Conservation (phyloP, 371 early-diverging fungal species). For the Gilbertella persicaria region DNA sequence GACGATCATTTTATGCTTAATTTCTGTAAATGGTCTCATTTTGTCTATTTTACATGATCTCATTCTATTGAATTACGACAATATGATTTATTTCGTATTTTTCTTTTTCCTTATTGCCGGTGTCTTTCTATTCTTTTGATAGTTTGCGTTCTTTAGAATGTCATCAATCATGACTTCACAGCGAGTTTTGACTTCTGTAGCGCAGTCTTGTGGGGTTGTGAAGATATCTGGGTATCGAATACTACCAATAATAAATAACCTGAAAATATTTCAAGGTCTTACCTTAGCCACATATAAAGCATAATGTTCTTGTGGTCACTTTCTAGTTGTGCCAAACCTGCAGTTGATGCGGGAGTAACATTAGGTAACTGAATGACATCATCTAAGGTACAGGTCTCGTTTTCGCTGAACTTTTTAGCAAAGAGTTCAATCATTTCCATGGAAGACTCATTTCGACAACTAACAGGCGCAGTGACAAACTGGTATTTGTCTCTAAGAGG, state of each 20-base stretch:
- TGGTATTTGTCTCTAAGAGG: slow-evolving; percentile 65
- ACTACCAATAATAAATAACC: slow-evolving; percentile 23
- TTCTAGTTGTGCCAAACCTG: slow-evolving; percentile 62
- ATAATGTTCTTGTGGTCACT: slow-evolving; percentile 72
- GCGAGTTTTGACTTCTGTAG: slow-evolving; percentile 33
- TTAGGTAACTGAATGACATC: slow-evolving; percentile 56
- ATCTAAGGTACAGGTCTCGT: slow-evolving; percentile 42
- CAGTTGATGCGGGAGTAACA: slow-evolving; percentile 14
- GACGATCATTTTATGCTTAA: slow-evolving; percentile 1
- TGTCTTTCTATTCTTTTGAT: slow-evolving; percentile 1
- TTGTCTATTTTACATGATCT: not conserved
- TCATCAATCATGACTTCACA: slow-evolving; percentile 56
- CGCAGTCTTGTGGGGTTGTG: slow-evolving; percentile 31
- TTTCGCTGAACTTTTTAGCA: slow-evolving; percentile 45
- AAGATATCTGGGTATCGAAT: slow-evolving; percentile 52
- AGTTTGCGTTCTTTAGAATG: slow-evolving; percentile 23
- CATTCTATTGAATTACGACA: not conserved
- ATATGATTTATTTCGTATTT: slow-evolving; percentile 1
- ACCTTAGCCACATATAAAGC: slow-evolving; percentile 89
- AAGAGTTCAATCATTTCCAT: slow-evolving; percentile 29
- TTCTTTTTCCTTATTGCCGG: slow-evolving; percentile 2
- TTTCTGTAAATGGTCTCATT: not conserved
- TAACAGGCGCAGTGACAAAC: slow-evolving; percentile 70
- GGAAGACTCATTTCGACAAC: slow-evolving; percentile 35
- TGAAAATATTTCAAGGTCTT: slow-evolving; percentile 5